These are phyloP conservation scores for Halophytophthora polymorphica DNA, from an alignment of 352 stramenopile genomes.

Conservation along the genomic window DNA sequence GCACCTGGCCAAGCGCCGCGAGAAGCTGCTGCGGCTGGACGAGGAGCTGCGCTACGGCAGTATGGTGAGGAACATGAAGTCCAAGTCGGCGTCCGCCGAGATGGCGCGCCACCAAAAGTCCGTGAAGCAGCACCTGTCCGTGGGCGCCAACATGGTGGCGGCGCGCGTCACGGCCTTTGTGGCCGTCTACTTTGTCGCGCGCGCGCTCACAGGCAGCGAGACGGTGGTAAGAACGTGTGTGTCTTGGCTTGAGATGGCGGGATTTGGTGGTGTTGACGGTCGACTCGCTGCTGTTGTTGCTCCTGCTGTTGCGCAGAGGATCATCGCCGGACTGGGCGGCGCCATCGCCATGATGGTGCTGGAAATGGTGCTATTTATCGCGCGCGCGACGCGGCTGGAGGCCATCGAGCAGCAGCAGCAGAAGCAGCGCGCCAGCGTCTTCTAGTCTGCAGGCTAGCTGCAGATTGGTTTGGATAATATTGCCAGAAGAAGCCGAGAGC, in stretches of 20 bases:
- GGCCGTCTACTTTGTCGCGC: conserved; percentile 72
- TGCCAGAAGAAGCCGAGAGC: no score
- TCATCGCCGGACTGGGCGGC: conserved; percentile 61
- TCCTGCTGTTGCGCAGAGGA: conserved; percentile 29
- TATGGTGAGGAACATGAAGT: conserved; percentile 74
- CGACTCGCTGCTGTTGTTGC: conserved; percentile 1
- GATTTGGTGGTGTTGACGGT: conserved; percentile 6
- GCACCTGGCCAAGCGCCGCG: conserved; percentile 49
- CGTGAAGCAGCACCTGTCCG: conserved; percentile 72
- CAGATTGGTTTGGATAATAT: no score
- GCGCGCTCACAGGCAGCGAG: conserved; percentile 66
- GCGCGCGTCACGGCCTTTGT: conserved; percentile 78
- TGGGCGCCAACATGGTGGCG: conserved; percentile 85
- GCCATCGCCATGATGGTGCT: conserved; percentile 87
- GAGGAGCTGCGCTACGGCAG: conserved; percentile 77
- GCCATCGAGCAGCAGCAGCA: conserved; percentile 45
- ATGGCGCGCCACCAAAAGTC: conserved; percentile 61
- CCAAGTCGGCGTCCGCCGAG: conserved; percentile 38
- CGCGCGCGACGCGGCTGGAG: conserved; percentile 66
- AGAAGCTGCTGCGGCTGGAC: conserved; percentile 69
- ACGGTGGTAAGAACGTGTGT: conserved; percentile 48
- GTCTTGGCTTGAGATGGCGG: background rate
- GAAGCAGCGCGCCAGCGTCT: conserved; percentile 30
- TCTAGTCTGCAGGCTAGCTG: conserved; percentile 14
- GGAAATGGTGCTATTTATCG: conserved; percentile 87